Percentiles rank a stretch among this genome's conserved stretches.
Evolutionary conservation across 73 alveolate genomes (phyloP).

Genomic region (Paramecium biaurelia): DNA sequence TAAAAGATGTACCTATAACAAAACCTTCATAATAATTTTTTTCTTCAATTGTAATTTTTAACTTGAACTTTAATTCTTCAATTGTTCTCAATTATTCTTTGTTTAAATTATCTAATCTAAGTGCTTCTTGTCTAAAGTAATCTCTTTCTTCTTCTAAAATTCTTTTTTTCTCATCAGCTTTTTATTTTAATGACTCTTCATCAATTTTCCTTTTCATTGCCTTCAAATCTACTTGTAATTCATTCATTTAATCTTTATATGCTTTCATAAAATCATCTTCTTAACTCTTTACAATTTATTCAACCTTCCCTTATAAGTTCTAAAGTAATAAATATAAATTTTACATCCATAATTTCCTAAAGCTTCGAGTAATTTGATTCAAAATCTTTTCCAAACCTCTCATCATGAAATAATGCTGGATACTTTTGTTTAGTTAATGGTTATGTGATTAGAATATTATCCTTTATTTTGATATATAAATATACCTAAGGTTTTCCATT

Average conservation of each 20-base stretch:
- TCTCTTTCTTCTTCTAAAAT: slow-evolving; percentile 67
- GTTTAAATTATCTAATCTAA: slow-evolving; percentile 66
- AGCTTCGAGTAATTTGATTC: neutral
- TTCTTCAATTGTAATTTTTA: slow-evolving; percentile 56
- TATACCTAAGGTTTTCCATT: neutral
- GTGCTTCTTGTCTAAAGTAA: slow-evolving; percentile 70
- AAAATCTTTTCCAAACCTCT: neutral
- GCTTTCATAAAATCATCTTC: slow-evolving; percentile 50
- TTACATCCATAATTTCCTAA: neutral
- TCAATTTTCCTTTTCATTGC: slow-evolving; percentile 66
- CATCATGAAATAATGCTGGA: neutral
- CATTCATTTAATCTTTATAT: slow-evolving; percentile 59
- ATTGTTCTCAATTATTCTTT: slow-evolving; percentile 61
- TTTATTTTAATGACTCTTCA: slow-evolving; percentile 63
- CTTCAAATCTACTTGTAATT: slow-evolving; percentile 60
- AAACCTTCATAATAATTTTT: slow-evolving; percentile 64
- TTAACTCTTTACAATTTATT: neutral
- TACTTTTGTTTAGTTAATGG: neutral
- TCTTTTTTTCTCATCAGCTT: slow-evolving; percentile 65
- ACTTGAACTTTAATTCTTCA: slow-evolving; percentile 62
- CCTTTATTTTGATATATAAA: neutral
- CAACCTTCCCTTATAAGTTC: neutral
- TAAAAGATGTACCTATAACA: slow-evolving; percentile 46
- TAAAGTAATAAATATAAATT: neutral
- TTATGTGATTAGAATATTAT: neutral